These are phyloP conservation scores for Monosporozyma servazzii DNA, from an alignment of 805 yeast species.

Conservation along the genomic window DNA sequence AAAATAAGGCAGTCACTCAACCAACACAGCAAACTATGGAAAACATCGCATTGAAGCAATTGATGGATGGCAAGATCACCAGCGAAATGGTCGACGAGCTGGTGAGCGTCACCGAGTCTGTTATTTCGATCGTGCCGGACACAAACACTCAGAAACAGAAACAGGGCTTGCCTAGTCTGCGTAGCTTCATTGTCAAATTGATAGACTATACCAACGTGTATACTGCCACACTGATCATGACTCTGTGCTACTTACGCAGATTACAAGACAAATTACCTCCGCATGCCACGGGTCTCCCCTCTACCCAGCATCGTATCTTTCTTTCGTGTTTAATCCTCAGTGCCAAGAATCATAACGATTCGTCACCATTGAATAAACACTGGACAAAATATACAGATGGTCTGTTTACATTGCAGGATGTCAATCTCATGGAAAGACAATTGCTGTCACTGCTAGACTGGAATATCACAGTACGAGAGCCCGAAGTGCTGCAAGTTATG, in stretches of 20 bases:
- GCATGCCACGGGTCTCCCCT: slow-evolving; percentile 66
- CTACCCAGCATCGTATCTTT: slow-evolving; percentile 69
- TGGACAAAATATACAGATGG: slow-evolving; percentile 76
- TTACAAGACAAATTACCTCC: slow-evolving; percentile 50
- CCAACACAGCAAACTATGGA: background rate
- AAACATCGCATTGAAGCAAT: background rate
- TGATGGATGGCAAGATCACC: slow-evolving; percentile 21
- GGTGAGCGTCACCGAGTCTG: slow-evolving; percentile 56
- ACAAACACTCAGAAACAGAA: background rate
- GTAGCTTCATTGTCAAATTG: slow-evolving; percentile 59
- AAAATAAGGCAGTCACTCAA: too few relatives aligned
- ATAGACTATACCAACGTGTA: slow-evolving; percentile 70
- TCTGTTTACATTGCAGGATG: slow-evolving; percentile 53
- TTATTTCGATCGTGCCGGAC: slow-evolving; percentile 39
- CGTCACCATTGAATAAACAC: slow-evolving; percentile 68
- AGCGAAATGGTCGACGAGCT: slow-evolving; percentile 63
- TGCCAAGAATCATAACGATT: slow-evolving; percentile 67
- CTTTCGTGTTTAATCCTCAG: slow-evolving; percentile 66
- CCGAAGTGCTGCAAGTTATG: slow-evolving; percentile 57
- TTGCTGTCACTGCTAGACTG: slow-evolving; percentile 56
- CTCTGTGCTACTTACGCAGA: slow-evolving; percentile 55
- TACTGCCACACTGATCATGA: slow-evolving; percentile 66
- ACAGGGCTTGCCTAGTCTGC: slow-evolving; percentile 44
- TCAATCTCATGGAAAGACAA: slow-evolving; percentile 74
- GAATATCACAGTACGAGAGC: slow-evolving; percentile 56